Conservation (phyloP, 2,329 filamentous ascomycete species). For the Fusarium sp. region DNA sequence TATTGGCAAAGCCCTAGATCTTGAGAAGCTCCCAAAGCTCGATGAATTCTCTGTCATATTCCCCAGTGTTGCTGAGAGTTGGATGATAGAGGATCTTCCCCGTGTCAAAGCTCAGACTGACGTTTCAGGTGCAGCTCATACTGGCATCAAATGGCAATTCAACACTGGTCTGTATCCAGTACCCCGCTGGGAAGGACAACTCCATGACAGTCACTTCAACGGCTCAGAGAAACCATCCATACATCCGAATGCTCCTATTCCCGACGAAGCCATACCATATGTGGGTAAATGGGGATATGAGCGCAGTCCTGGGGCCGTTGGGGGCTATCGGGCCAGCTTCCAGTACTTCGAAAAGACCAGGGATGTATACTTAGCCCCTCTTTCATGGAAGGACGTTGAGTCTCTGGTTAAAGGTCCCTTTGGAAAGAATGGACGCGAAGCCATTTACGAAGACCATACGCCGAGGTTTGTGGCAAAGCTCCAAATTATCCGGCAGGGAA, state of each 20-base stretch:
- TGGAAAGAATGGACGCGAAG: fast-evolving
- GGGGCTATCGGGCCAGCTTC: neutral
- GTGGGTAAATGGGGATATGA: neutral
- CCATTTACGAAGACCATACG: neutral
- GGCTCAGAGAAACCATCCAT: fast-evolving
- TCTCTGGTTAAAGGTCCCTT: fast-evolving
- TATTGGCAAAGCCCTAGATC: fast-evolving
- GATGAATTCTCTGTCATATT: neutral
- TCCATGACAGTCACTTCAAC: neutral
- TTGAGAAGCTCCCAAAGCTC: neutral
- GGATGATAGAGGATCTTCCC: neutral
- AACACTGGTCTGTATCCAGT: neutral
- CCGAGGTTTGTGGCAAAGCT: neutral
- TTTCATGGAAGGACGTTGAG: neutral
- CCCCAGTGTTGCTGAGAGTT: fast-evolving
- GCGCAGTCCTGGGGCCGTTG: fast-evolving
- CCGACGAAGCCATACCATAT: neutral
- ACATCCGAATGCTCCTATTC: fast-evolving
- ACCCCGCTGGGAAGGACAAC: fast-evolving
- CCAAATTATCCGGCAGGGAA: neutral
- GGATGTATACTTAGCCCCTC: neutral
- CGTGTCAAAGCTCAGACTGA: neutral
- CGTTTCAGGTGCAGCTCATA: fast-evolving
- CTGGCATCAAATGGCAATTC: neutral
- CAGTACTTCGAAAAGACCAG: neutral